A percentile compares a stretch with the other conserved stretches of the same genome.
Evolutionary conservation across 306 rosid genomes (phyloP).

Genomic region (Corylus heterophylla): DNA sequence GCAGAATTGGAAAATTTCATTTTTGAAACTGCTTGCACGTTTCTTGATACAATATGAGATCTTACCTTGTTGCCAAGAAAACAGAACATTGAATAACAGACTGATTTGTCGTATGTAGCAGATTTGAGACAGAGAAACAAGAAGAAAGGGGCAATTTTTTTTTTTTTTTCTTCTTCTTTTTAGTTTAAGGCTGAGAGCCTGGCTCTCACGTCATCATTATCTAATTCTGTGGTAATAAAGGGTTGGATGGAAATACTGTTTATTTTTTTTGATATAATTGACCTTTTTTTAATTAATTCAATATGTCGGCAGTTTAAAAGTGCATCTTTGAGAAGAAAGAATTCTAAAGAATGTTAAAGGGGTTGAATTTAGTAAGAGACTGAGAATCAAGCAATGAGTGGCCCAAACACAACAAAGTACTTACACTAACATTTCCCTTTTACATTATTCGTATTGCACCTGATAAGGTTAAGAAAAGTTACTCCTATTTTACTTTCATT

Average conservation of each 20-base stretch:
- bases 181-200: not conserved
- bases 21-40: not conserved
- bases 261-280: not conserved
- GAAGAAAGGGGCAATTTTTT: not conserved
- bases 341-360: not conserved
- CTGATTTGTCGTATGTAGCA: not conserved
- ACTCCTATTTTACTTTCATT: no score
- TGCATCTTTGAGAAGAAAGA: not conserved
- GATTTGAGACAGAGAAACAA: not conserved
- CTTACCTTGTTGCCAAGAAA: slow-evolving; percentile 6
- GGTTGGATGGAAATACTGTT: not conserved
- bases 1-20: not conserved
- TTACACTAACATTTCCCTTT: not conserved
- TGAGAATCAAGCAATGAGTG: not conserved
- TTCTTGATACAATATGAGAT: slow-evolving; percentile 3
- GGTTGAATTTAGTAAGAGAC: not conserved
- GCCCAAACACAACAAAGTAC: not conserved
- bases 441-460: no score
- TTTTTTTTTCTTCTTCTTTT: no score
- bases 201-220: not conserved
- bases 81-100: slow-evolving; percentile 12
- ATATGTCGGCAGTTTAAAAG: not conserved
- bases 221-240: not conserved
- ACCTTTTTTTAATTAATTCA: not conserved
- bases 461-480: not conserved